Evolutionary conservation across 257 asterid species (phyloP).

Genomic region (Leonotis leonurus): DNA sequence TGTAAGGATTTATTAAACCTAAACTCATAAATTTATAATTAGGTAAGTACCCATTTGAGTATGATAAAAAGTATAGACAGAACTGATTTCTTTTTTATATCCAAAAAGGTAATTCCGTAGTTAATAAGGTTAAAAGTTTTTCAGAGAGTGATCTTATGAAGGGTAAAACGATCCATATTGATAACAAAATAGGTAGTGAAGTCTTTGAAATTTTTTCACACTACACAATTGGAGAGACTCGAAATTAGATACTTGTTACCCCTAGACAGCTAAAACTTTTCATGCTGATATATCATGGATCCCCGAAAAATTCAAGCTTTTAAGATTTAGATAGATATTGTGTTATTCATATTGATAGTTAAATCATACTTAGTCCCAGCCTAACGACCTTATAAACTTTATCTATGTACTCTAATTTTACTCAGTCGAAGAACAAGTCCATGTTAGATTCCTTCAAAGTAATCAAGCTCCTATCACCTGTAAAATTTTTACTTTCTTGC

Average conservation of each 20-base stretch:
- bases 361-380: neutral
- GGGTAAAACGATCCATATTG: conserved; percentile 14
- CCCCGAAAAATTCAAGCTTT: neutral
- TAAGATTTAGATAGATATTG: neutral
- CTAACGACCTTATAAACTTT: neutral
- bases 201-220: neutral
- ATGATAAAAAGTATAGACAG: neutral
- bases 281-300: neutral
- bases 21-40: neutral
- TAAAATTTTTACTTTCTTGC: conserved; percentile 88
- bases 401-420: neutral
- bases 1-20: neutral
- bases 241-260: neutral
- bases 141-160: neutral
- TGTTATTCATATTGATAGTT: neutral
- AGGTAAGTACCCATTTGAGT: neutral
- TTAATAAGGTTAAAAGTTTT: neutral
- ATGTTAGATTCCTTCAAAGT: conserved; percentile 5
- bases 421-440: neutral
- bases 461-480: conserved; percentile 50
- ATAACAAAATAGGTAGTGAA: neutral
- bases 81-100: neutral
- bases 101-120: neutral
- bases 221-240: neutral
- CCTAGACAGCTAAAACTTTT: neutral